phyloP scores from a whole-genome alignment of 1,284 basidiomycete species.

The Naganishia albida region DNA sequence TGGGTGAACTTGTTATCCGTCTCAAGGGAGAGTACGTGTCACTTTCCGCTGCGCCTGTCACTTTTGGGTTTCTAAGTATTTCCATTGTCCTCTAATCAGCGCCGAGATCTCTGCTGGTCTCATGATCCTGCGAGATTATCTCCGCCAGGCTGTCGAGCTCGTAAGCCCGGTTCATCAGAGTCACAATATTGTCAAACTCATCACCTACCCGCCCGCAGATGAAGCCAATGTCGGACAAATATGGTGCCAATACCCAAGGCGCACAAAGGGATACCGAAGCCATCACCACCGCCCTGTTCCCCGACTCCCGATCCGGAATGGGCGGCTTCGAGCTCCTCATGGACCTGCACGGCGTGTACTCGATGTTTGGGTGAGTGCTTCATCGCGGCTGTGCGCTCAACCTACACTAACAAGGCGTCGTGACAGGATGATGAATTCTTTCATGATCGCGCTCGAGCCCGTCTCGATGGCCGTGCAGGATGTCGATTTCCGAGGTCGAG shows the following conservation, averaged over 20 bases:
- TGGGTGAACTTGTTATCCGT: conserved; percentile 22
- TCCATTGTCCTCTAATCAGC: background rate
- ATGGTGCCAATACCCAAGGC: conserved; percentile 20
- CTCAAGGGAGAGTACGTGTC: conserved; percentile 28
- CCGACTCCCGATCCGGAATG: conserved; percentile 21
- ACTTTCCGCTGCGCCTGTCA: background rate
- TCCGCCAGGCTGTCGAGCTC: conserved; percentile 24
- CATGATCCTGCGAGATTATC: conserved; percentile 29
- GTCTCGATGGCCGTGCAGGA: conserved; percentile 29
- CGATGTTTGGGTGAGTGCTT: conserved; percentile 29
- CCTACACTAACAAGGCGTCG: background rate
- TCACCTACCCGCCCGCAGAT: background rate
- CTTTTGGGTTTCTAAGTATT: background rate
- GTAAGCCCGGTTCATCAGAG: background rate
- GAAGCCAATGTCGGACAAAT: conserved; percentile 28
- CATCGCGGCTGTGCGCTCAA: background rate
- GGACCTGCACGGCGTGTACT: conserved; percentile 28
- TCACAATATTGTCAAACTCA: too few relatives aligned
- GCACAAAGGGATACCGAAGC: conserved; percentile 28
- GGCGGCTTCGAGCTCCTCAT: conserved; percentile 29
- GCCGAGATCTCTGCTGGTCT: conserved; percentile 28
- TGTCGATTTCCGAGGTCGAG: conserved; percentile 16
- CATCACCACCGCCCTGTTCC: conserved; percentile 28
- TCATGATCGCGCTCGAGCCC: conserved; percentile 29
- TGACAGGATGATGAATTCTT: conserved; percentile 22